These are phyloP conservation scores for Linaria vulgaris DNA, from an alignment of 257 asterid genomes.

Conservation along the genomic window DNA sequence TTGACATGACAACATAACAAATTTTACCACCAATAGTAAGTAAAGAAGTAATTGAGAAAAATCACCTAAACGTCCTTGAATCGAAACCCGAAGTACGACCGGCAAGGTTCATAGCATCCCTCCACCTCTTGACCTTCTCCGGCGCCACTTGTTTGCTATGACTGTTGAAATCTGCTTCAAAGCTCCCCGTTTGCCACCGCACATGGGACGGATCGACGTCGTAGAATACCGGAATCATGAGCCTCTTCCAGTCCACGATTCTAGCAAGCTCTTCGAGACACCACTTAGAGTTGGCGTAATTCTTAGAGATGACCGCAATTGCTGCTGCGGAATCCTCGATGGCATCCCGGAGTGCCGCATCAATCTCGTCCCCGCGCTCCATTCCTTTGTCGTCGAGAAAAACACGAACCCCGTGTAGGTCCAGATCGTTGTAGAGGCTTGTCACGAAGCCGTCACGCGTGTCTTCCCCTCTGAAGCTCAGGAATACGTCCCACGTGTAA, in stretches of 20 bases:
- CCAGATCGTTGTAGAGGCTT: slow-evolving; percentile 25
- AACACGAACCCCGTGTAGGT: slow-evolving; percentile 23
- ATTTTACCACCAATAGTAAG: too few species aligned
- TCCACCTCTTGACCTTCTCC: slow-evolving; percentile 32
- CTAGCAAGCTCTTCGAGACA: slow-evolving; percentile 37
- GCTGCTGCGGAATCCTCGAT: slow-evolving; percentile 38
- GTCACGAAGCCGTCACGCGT: slow-evolving; percentile 27
- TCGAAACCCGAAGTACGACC: slow-evolving; percentile 32
- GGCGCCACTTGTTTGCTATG: slow-evolving; percentile 15
- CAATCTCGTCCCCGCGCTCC: slow-evolving; percentile 31
- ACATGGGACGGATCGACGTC: slow-evolving; percentile 35
- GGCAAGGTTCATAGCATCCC: slow-evolving; percentile 35
- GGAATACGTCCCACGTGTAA: slow-evolving; percentile 29
- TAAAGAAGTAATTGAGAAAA: neutral
- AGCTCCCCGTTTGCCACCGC: slow-evolving; percentile 30
- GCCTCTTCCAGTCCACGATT: slow-evolving; percentile 22
- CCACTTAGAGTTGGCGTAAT: slow-evolving; percentile 37
- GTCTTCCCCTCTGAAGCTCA: slow-evolving; percentile 40
- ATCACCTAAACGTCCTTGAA: neutral
- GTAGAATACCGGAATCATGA: slow-evolving; percentile 31
- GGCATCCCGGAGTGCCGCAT: slow-evolving; percentile 20
- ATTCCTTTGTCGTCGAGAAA: slow-evolving; percentile 31
- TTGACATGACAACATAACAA: too few species aligned
- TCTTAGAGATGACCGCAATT: slow-evolving; percentile 33
- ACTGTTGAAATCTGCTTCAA: slow-evolving; percentile 24